Evolutionary conservation across 2,329 filamentous ascomycete species (phyloP), one percentile per base, ranked within the genome.

Genomic region (Penicillium glabrum): DNA sequence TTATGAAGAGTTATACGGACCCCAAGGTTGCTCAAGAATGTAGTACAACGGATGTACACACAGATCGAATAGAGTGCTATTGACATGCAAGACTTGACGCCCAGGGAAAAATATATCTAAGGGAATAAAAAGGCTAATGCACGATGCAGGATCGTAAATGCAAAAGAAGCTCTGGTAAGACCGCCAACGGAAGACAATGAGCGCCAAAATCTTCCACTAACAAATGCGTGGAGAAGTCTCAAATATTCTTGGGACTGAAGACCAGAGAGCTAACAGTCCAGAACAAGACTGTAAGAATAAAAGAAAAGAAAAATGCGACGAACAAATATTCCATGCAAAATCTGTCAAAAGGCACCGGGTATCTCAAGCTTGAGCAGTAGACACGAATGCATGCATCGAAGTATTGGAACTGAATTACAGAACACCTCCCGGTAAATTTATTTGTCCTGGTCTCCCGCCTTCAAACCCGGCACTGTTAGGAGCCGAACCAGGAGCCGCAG

Each of bases 391-490:
- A 53, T 59, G 46, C 52, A 53, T 58, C 41, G 31, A 53, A 27
- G 46, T 27, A 31, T 39, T 3, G 16, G 24, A 27, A 27, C 21
- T 24, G 19, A 3, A 46, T 59, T 43, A 61, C 41, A 61, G 35
- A 41, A 61, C 59, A 19, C 59, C 59, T n/a, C 59, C 59, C 10
- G 59, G 59, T 39, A 61, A 37, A 45, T 59, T 61, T 43, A 59
- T 61, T 41, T 59, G 57, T 3, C 41, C 54, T 11, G 54, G 54
- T n/a, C 57, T 54, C n/a, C 59, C 59, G 33, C 41, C 41, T 24
- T 63, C 59, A 37, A 73, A 73, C 14, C 68, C 67, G 13, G 70
- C 70, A 43, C 70, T 72, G 27, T 67, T 71, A 8, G 71, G 71
- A 26, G 67, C 65, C 14, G 70, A 66, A 3, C 66, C 65, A 13